Conservation (phyloP, 257 asterid genomes). For the Solanum habrochaites region DNA sequence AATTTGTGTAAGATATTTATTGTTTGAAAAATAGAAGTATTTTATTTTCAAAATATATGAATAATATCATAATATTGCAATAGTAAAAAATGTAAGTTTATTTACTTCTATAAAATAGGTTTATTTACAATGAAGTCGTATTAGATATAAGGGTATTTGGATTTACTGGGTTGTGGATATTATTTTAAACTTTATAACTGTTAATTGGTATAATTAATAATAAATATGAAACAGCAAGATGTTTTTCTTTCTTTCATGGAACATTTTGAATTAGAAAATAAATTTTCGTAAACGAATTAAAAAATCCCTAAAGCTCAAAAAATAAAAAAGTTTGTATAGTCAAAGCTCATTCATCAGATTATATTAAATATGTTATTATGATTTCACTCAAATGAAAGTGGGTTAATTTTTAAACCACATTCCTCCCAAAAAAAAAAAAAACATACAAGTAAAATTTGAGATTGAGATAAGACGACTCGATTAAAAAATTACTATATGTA, state of each 20-base stretch:
- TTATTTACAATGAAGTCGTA: not conserved
- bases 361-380: too few relatives aligned
- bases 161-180: not conserved
- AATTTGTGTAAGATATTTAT: not conserved
- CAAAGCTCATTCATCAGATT: too few relatives aligned
- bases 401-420: not conserved
- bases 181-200: too few relatives aligned
- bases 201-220: not conserved
- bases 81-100: not conserved
- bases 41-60: not conserved
- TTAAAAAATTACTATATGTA: too few relatives aligned
- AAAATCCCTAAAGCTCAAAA: not conserved
- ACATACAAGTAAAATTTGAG: too few relatives aligned
- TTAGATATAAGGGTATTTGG: not conserved
- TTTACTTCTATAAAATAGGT: not conserved
- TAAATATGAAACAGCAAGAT: not conserved
- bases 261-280: not conserved
- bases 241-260: not conserved
- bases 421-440: not conserved
- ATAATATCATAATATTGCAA: not conserved
- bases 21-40: not conserved
- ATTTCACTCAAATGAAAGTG: not conserved
- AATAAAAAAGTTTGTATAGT: too few relatives aligned
- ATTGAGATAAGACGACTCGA: accelerated
- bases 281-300: not conserved